phyloP scores from a whole-genome alignment of 306 rosid genomes.

The Trifolium repens region DNA sequence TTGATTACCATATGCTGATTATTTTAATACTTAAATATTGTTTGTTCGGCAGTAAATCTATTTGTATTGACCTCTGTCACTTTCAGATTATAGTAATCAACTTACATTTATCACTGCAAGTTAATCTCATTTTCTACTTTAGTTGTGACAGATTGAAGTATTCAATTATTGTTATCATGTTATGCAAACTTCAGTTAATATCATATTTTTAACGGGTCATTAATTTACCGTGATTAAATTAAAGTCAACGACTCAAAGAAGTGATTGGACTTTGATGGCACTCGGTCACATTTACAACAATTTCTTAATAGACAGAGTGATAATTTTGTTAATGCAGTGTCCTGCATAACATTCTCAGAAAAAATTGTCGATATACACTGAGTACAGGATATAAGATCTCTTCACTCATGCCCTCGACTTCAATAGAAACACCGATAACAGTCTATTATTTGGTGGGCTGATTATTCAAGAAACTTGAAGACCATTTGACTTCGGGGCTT shows the following conservation, averaged over 20 bases:
- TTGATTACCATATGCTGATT: neutral
- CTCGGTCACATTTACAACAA: neutral
- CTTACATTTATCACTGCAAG: conserved; percentile 31
- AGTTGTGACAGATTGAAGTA: conserved; percentile 3
- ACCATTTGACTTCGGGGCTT: neutral
- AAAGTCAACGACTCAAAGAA: conserved; percentile 4
- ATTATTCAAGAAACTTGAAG: conserved; percentile 18
- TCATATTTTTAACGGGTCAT: neutral
- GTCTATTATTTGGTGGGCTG: neutral
- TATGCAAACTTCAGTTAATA: neutral
- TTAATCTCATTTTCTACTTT: conserved; percentile 25
- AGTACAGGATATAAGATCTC: conserved; percentile 11
- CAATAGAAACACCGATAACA: neutral
- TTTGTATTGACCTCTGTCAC: neutral
- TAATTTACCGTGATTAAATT: conserved; percentile 5
- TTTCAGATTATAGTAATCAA: neutral
- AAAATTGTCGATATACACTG: conserved; percentile 10
- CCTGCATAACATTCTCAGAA: neutral
- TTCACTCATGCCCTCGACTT: conserved; percentile 1
- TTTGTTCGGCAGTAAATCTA: neutral
- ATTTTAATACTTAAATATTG: neutral
- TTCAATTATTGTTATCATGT: conserved; percentile 18
- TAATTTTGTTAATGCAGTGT: neutral
- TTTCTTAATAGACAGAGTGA: neutral
- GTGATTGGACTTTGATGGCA: neutral